Evolutionary conservation across 768 basidiomycete genomes (phyloP), one percentile per base, ranked within the genome.

Genomic region (Leccinum variicolor): DNA sequence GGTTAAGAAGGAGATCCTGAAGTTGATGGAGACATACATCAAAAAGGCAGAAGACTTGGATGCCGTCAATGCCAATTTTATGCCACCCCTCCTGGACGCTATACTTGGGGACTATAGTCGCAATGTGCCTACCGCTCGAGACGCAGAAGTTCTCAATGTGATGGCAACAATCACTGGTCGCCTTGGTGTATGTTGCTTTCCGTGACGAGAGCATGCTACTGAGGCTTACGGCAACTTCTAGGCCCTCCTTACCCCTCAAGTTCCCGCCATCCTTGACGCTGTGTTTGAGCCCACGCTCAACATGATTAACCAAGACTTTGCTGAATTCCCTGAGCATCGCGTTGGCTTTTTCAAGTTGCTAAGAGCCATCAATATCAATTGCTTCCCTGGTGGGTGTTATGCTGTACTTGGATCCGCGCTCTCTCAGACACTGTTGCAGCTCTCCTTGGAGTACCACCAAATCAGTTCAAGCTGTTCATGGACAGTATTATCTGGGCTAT

Each of bases 401-500:
- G n/a, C 11, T 41, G 2, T 29, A 29, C 55, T 50, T 49, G 9
- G n/a, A 19, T 56, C n/a, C 15, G 15, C 17, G 4, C 6, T 47
- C 17, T 48, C 26, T 55, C 48, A 62, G 15, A 15, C 33, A 14
- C 19, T 5, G 1, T 43, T 23, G 48, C 33, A 68, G 94, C 94
- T 6, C 76, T 98, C 48, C 81, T 96, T 56, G 84, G 84, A 25
- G 82, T 97, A 58, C 92, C 94, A n/a, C 89, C 94, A 10, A 75
- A 81, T 48, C 92, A 97, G 75, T 98, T 98, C 83, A 98, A 97
- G 76, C 77, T 98, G 58, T 90, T 97, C 73, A 98, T 97, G 86
- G 96, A 98, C 73, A 94, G 93, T 59, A 90, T 98, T 62, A 89
- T 96, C 52, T 99, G 97, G 96, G 96, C 94, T n/a, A 96, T 98